Conservation (phyloP, 192 early-diverging fungal species). For the Kappamyces sp. region DNA sequence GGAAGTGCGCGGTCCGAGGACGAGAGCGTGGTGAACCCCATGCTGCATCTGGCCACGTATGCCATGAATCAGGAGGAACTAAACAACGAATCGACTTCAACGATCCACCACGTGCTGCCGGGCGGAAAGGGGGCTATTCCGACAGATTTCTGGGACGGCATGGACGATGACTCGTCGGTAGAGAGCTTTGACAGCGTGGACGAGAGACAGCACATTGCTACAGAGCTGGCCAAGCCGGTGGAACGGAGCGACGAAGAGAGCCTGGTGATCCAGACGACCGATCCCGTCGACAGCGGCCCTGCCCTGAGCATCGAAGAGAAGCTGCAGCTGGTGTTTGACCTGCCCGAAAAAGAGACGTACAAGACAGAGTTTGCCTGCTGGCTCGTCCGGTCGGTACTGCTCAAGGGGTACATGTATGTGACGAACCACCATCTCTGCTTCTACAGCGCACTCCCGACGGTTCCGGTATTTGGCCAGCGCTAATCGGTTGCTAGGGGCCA, state of each 20-base stretch:
- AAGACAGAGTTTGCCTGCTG: slow-evolving; percentile 57
- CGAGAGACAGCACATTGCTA: slow-evolving; percentile 8
- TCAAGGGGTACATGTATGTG: slow-evolving; percentile 59
- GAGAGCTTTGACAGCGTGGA: slow-evolving; percentile 7
- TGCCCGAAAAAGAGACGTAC: slow-evolving; percentile 15
- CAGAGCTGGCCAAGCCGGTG: slow-evolving; percentile 6
- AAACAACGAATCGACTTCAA: slow-evolving; percentile 2
- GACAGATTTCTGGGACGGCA: slow-evolving; percentile 9
- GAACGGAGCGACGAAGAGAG: no score
- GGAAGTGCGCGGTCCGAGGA: background rate
- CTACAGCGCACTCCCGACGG: slow-evolving; percentile 53
- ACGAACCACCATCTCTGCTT: slow-evolving; percentile 60
- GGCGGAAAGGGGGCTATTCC: slow-evolving; percentile 1
- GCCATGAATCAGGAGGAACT: slow-evolving; percentile 10
- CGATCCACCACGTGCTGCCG: slow-evolving; percentile 1
- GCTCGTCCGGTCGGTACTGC: slow-evolving; percentile 54
- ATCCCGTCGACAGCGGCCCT: background rate
- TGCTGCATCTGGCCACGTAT: slow-evolving; percentile 9
- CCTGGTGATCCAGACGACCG: background rate
- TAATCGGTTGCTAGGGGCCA: background rate
- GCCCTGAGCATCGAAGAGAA: slow-evolving; percentile 15
- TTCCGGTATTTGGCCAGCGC: slow-evolving; percentile 40
- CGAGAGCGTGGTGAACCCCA: slow-evolving; percentile 5
- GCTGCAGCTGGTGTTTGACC: slow-evolving; percentile 23
- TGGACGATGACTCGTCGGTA: slow-evolving; percentile 3